Conservation (phyloP, 1,284 basidiomycete genomes). For the Fomitopsis betulina region DNA sequence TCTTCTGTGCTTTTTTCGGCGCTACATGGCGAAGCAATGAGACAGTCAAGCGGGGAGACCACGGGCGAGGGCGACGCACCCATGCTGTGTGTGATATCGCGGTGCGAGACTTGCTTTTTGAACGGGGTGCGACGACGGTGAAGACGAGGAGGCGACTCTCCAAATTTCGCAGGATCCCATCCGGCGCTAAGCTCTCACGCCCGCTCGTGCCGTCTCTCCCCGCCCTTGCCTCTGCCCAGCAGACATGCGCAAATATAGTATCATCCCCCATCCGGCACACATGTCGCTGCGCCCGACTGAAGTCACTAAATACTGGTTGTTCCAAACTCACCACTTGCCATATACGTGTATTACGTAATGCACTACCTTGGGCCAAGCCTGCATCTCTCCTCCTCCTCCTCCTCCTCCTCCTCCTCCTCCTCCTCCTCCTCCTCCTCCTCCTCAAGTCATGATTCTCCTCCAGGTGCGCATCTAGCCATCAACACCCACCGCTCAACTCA, state of each 20-base stretch:
- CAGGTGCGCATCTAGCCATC: conserved; percentile 41
- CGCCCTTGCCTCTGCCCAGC: not conserved
- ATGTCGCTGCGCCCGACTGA: not conserved
- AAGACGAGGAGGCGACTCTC: conserved; percentile 5
- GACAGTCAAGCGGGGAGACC: not conserved
- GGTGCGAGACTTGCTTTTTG: not conserved
- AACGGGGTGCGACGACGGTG: conserved; percentile 4
- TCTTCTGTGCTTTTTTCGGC: conserved; percentile 88
- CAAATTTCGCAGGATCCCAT: conserved; percentile 18
- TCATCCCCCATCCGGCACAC: not conserved
- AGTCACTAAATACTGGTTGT: too few relatives aligned
- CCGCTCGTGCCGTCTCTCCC: not conserved
- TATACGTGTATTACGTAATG: not conserved
- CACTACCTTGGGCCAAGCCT: too few relatives aligned
- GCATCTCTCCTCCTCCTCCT: conserved; percentile 18
- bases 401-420: conserved; percentile 6
- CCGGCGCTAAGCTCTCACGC: conserved; percentile 7
- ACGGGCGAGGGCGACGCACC: conserved; percentile 18
- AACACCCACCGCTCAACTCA: not conserved
- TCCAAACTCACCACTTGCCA: not conserved
- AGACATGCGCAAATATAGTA: not conserved
- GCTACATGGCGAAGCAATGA: conserved; percentile 36
- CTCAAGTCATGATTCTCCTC: conserved; percentile 57
- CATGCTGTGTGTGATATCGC: conserved; percentile 23
- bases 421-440: not conserved